These are phyloP conservation scores for Fragilaria radians DNA, from an alignment of 108 stramenopile species.

Conservation along the genomic window DNA sequence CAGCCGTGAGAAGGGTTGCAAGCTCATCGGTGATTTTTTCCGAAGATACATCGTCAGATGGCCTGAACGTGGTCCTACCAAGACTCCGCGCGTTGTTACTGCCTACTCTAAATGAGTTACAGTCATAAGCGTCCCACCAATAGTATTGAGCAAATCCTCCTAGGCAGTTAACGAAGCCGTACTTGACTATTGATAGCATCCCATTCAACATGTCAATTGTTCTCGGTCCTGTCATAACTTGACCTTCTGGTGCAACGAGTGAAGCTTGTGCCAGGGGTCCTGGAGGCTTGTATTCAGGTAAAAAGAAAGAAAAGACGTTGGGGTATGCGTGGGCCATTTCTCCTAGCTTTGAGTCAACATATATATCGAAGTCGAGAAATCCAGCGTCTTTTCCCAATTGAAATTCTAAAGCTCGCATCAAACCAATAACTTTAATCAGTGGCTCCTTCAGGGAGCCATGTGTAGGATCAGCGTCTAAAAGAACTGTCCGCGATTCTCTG, in stretches of 20 bases:
- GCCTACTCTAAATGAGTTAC: no score
- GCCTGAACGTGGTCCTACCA: no score
- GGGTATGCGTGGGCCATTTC: conserved; percentile 32
- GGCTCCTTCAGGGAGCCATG: conserved; percentile 27
- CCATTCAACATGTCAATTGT: conserved; percentile 29
- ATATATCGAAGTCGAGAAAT: no score
- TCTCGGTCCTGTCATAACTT: conserved; percentile 28
- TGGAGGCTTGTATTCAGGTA: conserved; percentile 37
- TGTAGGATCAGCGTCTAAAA: conserved; percentile 30
- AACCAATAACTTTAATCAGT: conserved; percentile 30
- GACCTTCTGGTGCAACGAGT: conserved; percentile 29
- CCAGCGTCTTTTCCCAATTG: neutral
- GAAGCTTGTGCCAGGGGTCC: conserved; percentile 24
- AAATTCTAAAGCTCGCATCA: conserved; percentile 25
- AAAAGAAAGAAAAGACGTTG: conserved; percentile 44
- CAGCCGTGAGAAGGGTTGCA: no score
- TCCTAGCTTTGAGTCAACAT: conserved; percentile 19
- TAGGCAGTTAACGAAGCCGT: conserved; percentile 40
- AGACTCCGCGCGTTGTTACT: no score
- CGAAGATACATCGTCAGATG: neutral
- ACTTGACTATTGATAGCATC: conserved; percentile 37
- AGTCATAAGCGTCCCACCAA: no score
- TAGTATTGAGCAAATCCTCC: conserved; percentile 19
- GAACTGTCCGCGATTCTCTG: conserved; percentile 16
- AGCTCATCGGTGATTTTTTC: conserved; percentile 49